Evolutionary conservation across 2,329 filamentous ascomycete species (phyloP).

Genomic region (Penicillium sp.): DNA sequence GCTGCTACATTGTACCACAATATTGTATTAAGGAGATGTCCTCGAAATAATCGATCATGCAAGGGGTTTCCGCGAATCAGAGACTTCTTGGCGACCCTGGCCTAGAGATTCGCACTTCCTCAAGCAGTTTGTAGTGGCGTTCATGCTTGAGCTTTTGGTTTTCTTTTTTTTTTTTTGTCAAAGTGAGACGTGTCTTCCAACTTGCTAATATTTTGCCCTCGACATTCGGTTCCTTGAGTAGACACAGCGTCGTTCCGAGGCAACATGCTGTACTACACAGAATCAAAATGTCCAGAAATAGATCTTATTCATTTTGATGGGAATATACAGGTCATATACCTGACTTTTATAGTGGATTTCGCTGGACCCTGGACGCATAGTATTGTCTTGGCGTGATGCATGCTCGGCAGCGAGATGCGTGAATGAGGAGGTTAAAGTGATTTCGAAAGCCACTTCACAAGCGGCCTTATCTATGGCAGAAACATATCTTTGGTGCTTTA

Average conservation of each 20-base stretch:
- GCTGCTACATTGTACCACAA: not conserved
- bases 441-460: no score
- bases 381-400: slow-evolving; percentile 5
- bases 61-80: slow-evolving; percentile 8
- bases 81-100: not conserved
- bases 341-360: not conserved
- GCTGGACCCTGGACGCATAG: not conserved
- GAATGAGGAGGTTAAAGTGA: not conserved
- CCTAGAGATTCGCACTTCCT: not conserved
- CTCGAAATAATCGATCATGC: slow-evolving; percentile 8
- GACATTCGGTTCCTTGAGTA: not conserved
- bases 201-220: not conserved
- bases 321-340: not conserved
- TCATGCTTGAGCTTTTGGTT: not conserved
- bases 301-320: no score
- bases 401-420: not conserved
- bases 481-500: no score
- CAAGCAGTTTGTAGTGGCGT: not conserved
- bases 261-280: no score
- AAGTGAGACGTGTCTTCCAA: not conserved
- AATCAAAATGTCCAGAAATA: no score
- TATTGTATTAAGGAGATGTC: not conserved
- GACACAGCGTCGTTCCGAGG: not conserved
- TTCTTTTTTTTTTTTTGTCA: not conserved
- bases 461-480: no score